Base-by-base conservation (phyloP, 2,329 filamentous ascomycete genomes). In the Colletotrichum incanum region DNA sequence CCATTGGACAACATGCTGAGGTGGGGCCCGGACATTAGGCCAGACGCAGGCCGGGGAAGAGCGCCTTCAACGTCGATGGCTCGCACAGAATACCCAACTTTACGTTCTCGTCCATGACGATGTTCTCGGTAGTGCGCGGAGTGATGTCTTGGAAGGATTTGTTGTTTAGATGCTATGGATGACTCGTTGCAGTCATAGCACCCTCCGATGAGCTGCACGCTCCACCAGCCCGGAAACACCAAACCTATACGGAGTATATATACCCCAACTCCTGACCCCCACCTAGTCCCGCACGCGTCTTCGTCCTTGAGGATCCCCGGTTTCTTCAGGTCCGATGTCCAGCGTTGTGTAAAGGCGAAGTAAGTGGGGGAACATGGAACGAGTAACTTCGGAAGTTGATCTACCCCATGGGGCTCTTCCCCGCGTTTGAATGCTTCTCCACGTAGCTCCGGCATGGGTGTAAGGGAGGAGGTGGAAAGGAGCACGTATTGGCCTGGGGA, bases 381-480 rank as follows among this genome's bases (percentile, higher is more conserved):
- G 28, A 47, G 65, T 23, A 8, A 14, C 43, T 37, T 56, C 26
- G 63, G 41, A 12, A 45, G 61, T 34, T 70, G 23, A 54, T 8
- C 62, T 70, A 70, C 67, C 67, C 62, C 67, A 70, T 66, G 67
- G 63, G 67, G 67, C 62, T 54, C 39, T 62, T 67, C 55, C 63
- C 67, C 67, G 63, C 67, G 67, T 71, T 61, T 41, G 47, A 34
- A 41, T 34, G 8, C 31, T 50, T 61, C 67, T 67, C 63, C 63
- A 56, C 41, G 63, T 60, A 56, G 43, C 18, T 9, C 37, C 39
- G 23, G 28, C 23, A 55, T 56, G 52, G 41, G 20, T 28, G 14
- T 16, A 11, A 52, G 12, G 14, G 39, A 26, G 20, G 39, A 26
- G 39, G 20, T 34, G 14, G 39, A 11, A 6, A n/a, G 28, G 62